Percentiles rank a stretch among this genome's conserved stretches.
These are phyloP conservation scores for Cryptococcus floricola DNA, from an alignment of 1,284 basidiomycete genomes.

Conservation along the genomic window DNA sequence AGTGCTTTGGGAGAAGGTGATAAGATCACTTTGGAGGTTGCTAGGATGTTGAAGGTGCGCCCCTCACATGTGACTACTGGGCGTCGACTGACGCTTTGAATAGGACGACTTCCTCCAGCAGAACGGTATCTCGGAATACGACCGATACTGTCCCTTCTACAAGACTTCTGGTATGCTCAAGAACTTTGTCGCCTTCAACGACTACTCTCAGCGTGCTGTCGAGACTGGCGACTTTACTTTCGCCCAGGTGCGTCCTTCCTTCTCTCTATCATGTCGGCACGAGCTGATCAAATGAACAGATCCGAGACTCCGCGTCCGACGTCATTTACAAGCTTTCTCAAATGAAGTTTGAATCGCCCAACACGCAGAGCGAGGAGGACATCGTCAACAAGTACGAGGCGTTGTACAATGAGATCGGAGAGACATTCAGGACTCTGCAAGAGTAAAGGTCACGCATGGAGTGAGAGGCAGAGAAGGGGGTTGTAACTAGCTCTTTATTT, in stretches of 20 bases:
- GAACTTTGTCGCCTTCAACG: slow-evolving; percentile 92
- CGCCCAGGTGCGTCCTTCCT: slow-evolving; percentile 53
- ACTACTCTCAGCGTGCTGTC: slow-evolving; percentile 79
- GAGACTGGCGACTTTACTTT: slow-evolving; percentile 86
- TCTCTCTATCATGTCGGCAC: neutral
- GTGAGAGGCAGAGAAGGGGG: neutral
- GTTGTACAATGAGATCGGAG: slow-evolving; percentile 76
- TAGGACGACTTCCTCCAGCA: slow-evolving; percentile 99
- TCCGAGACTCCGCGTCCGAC: slow-evolving; percentile 82
- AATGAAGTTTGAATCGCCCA: slow-evolving; percentile 87
- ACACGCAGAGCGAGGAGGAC: slow-evolving; percentile 72
- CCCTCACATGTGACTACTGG: neutral
- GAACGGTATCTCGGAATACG: slow-evolving; percentile 98
- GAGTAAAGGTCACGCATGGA: slow-evolving; percentile 55
- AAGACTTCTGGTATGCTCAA: slow-evolving; percentile 94
- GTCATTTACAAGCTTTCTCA: slow-evolving; percentile 94
- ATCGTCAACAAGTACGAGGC: slow-evolving; percentile 76
- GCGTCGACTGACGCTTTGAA: slow-evolving; percentile 46
- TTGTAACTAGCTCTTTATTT: neutral
- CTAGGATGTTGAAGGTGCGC: slow-evolving; percentile 73
- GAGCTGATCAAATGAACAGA: slow-evolving; percentile 40
- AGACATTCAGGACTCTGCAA: slow-evolving; percentile 79
- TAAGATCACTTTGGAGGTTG: slow-evolving; percentile 98
- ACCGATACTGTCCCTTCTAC: slow-evolving; percentile 96
- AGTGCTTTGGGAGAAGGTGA: slow-evolving; percentile 94